phyloP scores from a whole-genome alignment of 2,329 filamentous ascomycete species.

The Colletotrichum spaethianum region DNA sequence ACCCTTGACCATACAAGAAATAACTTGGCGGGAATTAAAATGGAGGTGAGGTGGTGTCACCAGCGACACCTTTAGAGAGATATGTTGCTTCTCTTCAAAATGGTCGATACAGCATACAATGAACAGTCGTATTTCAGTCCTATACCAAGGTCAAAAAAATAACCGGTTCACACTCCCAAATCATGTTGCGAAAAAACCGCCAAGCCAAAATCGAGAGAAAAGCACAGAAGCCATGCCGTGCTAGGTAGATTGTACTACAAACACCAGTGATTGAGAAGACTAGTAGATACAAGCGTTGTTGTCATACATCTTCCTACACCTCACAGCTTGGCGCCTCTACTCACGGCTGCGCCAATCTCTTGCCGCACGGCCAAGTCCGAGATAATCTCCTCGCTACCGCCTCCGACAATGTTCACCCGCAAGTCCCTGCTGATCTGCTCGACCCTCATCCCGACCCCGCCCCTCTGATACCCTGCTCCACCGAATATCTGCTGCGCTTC shows the following conservation, averaged over 20 bases:
- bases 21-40: too few species aligned
- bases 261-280: not conserved
- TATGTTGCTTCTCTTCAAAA: too few species aligned
- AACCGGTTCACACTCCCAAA: too few species aligned
- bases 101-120: not conserved
- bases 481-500: constrained; percentile 70
- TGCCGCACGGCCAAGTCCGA: constrained; percentile 64
- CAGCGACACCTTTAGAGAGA: too few species aligned
- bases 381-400: constrained; percentile 69
- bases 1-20: too few species aligned
- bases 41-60: too few species aligned
- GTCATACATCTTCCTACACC: not conserved
- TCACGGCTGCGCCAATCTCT: constrained; percentile 47
- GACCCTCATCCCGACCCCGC: constrained; percentile 56
- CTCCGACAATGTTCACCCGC: constrained; percentile 65
- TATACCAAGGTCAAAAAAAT: too few species aligned
- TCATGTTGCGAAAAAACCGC: too few species aligned
- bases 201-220: too few species aligned
- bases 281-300: not conserved
- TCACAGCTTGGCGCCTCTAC: not conserved
- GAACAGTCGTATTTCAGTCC: too few species aligned
- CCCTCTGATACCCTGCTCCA: constrained; percentile 65
- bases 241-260: not conserved
- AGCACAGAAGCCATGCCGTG: too few species aligned
- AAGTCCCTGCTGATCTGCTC: constrained; percentile 69